Evolutionary conservation across 1,284 basidiomycete species (phyloP), one percentile per base, ranked within the genome.

Genomic region (Ustilago xerochloae): DNA sequence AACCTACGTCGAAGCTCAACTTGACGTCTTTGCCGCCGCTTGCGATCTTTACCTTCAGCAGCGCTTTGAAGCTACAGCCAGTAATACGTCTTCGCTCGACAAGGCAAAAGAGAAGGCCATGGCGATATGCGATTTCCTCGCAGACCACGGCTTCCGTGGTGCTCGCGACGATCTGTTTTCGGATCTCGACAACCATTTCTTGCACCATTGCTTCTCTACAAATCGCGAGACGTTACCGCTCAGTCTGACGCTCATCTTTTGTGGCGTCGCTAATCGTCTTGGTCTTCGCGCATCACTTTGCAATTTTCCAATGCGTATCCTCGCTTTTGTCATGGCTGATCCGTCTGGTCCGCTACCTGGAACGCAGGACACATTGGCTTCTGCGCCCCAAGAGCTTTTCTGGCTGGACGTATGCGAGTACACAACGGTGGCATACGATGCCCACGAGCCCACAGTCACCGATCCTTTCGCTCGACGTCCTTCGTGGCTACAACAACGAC

Each of bases 181-280:
- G 7, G 67, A 78, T 32, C 63, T 78, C 13, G 69, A 78, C 56
- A 78, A 78, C 26, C 70, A 70, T 41, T 77, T 77, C 26, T 47
- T 77, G 4, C 66, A 77, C 33, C 49, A 57, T 18, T 77, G 70
- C 52, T 64, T 77, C 50, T 63, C 73, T 20, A 70, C 75, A 26
- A 70, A 72, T 24, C 65, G 76, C 33, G 64, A 78, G 50, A 68
- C 64, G 6, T 63, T 73, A 4, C 74, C 76, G 1, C 55, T 78
- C 24, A 63, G 43, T 41, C 52, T 78, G 10, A 70, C 70, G 0
- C 28, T 75, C 35, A 69, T 78, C 49, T 78, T 77, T 26, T 76
- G 76, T 35, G 64, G 65, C 24, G 29, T 78, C 12, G 63, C 76
- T 26, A 73, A 67, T 33, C 59, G 76, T 12, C 64, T 78, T 9